Conservation (phyloP, 306 rosid genomes). For the Amphicarpaea edgeworthii region DNA sequence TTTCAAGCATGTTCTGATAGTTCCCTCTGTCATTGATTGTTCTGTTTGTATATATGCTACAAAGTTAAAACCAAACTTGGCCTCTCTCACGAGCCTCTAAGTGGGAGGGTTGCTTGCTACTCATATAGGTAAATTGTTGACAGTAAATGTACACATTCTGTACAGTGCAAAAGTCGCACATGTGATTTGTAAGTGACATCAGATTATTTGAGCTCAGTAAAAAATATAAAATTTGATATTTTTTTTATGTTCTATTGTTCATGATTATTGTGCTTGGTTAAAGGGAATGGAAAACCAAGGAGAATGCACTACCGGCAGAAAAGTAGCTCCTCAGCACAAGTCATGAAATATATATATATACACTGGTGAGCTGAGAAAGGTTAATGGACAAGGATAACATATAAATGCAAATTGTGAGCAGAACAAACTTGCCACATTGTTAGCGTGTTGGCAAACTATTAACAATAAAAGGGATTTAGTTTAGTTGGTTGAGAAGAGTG, state of each 20-base stretch:
- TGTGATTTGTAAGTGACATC: neutral
- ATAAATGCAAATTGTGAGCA: too few relatives aligned
- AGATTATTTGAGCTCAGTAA: neutral
- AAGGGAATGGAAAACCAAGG: too few relatives aligned
- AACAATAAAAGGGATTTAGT: too few relatives aligned
- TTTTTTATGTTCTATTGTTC: neutral
- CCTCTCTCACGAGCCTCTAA: neutral
- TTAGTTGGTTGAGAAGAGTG: too few relatives aligned
- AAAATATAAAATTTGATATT: neutral
- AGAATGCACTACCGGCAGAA: too few relatives aligned
- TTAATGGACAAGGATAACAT: too few relatives aligned
- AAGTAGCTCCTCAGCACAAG: too few relatives aligned
- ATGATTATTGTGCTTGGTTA: too few relatives aligned
- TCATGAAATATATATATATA: too few relatives aligned
- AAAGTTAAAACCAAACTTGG: neutral
- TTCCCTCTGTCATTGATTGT: conserved; percentile 8
- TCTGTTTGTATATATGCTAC: neutral
- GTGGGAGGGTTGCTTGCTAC: neutral
- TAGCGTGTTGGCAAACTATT: too few relatives aligned
- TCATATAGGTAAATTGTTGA: neutral
- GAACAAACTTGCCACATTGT: too few relatives aligned
- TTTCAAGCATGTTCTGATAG: conserved; percentile 25
- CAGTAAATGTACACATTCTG: neutral
- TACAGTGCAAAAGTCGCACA: neutral
- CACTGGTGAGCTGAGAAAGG: too few relatives aligned